Base-by-base conservation (phyloP, 352 stramenopile genomes). In the Globisporangium orthogonon region DNA sequence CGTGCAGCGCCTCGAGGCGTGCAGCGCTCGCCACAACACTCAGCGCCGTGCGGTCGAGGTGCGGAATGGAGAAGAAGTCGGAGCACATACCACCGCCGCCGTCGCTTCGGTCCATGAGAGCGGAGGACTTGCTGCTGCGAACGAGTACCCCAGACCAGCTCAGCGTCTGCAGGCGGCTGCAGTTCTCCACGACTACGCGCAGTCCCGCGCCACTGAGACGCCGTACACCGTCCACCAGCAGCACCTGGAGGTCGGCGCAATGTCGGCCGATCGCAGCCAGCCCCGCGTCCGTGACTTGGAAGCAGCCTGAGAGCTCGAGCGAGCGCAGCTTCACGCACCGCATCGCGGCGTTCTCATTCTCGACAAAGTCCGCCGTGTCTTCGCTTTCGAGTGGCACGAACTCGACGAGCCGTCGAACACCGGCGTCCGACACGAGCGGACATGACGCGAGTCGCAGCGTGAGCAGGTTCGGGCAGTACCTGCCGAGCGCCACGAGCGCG, bases 11-110 rank as follows among this genome's bases (percentile, higher is more conserved):
- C 33, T 62, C 65, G 14, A 91, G 66, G 1, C 43, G 50, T 18
- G 50, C 50, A 13, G 50, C 50, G 2, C 52, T 56, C 7, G 6
- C 41, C 7, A 90, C 51, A 4, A 60, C 63, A 1, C 62, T 57
- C 9, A 79, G 59, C 1, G 67, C 71, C 3, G 52, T 41, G 0
- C 67, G 59, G 52, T 70, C 67, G 9, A 91, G 46, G 10, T 68
- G 62, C 15, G 83, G 81, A 29, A 82, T 77, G 10, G 78, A 88
- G 68, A 91, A 91, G 62, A 93, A 89, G 31, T 62, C 71, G 23
- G 44, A 29, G 33, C 28, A 48, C 15, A 40, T 23, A 13, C 46
- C 51, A 14, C 29, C 29, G 15, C 33, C 14, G 28, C 48, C 10
- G 59, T 35, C 43, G 60, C 53, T 54, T 65, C 15, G 60, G 45